These are phyloP conservation scores for Aureobasidium pullulans DNA, from an alignment of 2,329 filamentous ascomycete genomes.

Conservation along the genomic window DNA sequence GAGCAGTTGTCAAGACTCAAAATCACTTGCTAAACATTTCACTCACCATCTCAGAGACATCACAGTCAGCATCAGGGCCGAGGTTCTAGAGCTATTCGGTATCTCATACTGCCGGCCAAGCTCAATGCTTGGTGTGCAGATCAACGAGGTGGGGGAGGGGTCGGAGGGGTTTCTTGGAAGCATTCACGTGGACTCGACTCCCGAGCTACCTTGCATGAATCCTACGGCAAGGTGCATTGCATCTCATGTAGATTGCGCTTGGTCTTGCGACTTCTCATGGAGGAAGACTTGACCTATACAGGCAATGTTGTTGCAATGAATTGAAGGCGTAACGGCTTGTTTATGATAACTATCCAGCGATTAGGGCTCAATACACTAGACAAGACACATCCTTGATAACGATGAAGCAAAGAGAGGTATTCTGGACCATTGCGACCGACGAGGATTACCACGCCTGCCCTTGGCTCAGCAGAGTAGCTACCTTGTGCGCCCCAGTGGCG, in stretches of 20 bases:
- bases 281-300: neutral
- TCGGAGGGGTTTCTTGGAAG: neutral
- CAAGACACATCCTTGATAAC: neutral
- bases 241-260: neutral
- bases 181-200: neutral
- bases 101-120: neutral
- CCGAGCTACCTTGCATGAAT: neutral
- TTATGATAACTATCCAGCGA: neutral
- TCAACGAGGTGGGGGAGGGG: constrained; percentile 3
- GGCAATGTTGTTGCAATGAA: neutral
- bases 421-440: neutral
- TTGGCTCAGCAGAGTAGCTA: neutral
- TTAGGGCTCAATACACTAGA: neutral
- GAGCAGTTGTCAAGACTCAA: no score
- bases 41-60: no score
- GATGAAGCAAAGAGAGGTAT: neutral
- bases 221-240: neutral
- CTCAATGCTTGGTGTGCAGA: neutral
- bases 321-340: neutral
- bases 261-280: neutral
- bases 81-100: neutral
- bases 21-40: no score
- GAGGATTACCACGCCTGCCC: neutral
- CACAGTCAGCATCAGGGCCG: no score
- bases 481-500: neutral